Evolutionary conservation across 331 rosid genomes (phyloP).

Genomic region (Dryas integrifolia): DNA sequence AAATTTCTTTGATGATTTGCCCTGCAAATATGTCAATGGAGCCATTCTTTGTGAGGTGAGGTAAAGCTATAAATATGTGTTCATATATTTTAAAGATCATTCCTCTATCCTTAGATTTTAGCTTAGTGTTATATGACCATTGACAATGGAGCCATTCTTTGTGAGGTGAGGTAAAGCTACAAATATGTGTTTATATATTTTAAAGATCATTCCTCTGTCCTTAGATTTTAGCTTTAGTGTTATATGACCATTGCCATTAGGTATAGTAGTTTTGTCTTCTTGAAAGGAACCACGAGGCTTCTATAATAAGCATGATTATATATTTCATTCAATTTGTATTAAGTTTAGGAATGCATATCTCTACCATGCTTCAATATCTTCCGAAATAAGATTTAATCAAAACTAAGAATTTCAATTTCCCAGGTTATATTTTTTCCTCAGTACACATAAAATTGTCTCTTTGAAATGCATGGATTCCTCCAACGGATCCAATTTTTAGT

Average conservation of each 20-base stretch:
- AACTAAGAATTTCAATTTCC: too few relatives aligned
- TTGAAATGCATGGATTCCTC: too few relatives aligned
- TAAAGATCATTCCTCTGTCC: not conserved
- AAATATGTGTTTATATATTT: not conserved
- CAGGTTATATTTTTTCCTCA: too few relatives aligned
- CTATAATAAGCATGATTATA: too few relatives aligned
- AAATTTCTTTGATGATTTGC: slow-evolving; percentile 5
- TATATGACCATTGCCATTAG: not conserved
- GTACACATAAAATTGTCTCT: too few relatives aligned
- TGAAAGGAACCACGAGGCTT: not conserved
- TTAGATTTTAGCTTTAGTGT: not conserved
- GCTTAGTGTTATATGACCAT: not conserved
- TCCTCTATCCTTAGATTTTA: not conserved
- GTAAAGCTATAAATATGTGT: not conserved
- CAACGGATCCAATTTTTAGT: too few relatives aligned
- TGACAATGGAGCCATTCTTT: slow-evolving; percentile 16
- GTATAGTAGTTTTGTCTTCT: not conserved
- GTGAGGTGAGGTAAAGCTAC: slow-evolving; percentile 18
- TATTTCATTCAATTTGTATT: too few relatives aligned
- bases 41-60: slow-evolving; percentile 23
- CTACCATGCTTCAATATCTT: too few relatives aligned
- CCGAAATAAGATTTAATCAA: too few relatives aligned
- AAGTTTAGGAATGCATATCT: too few relatives aligned
- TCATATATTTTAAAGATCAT: not conserved
- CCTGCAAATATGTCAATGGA: slow-evolving; percentile 18